Percentiles rank a stretch among this genome's conserved stretches.
Conservation (phyloP, 495 filamentous ascomycete genomes). For the Entonaema liquescens region DNA sequence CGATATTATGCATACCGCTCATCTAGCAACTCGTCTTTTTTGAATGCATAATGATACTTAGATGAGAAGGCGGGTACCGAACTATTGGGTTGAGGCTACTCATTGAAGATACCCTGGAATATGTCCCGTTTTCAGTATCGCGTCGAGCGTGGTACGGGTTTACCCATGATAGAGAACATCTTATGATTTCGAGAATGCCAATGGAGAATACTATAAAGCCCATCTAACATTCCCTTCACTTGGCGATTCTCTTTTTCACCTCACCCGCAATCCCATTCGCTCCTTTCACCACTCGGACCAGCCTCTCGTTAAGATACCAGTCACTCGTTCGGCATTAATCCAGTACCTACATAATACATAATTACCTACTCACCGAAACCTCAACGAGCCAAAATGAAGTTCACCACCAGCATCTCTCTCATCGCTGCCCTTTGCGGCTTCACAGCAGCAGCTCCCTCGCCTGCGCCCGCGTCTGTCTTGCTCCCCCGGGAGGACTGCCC, state of each 20-base stretch:
- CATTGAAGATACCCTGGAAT: background rate
- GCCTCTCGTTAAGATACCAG: background rate
- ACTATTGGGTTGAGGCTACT: background rate
- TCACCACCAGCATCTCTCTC: background rate
- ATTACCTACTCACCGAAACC: background rate
- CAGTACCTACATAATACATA: background rate
- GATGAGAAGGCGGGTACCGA: background rate
- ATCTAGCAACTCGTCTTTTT: background rate
- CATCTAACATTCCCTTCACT: background rate
- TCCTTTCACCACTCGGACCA: background rate
- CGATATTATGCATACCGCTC: background rate
- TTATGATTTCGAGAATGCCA: background rate
- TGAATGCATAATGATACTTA: background rate
- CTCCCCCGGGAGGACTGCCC: slow-evolving; percentile 1
- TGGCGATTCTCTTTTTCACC: background rate
- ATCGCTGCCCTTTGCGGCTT: background rate
- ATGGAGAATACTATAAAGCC: background rate
- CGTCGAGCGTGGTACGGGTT: background rate
- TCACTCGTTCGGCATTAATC: background rate
- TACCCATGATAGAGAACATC: background rate
- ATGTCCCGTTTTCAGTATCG: background rate
- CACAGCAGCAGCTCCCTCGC: background rate
- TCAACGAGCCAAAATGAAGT: slow-evolving; percentile 9
- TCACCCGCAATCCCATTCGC: background rate
- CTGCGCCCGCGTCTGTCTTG: background rate